These are phyloP conservation scores for Hydnomerulius pinastri DNA, from an alignment of 768 basidiomycete genomes.

Conservation along the genomic window DNA sequence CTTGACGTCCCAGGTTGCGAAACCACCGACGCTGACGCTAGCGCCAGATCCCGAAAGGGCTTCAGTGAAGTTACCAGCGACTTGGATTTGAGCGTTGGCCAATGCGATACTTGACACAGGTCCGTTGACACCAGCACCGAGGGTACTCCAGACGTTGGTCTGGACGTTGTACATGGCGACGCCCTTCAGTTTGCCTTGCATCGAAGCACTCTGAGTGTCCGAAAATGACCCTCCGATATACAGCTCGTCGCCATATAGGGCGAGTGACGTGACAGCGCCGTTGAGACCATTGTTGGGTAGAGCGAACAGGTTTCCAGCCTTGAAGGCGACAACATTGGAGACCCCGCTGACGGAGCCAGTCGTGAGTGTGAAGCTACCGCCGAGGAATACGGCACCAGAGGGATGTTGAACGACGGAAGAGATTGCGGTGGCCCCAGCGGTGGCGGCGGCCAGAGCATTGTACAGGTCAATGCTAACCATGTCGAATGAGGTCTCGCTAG, in stretches of 20 bases:
- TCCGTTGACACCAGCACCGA: conserved; percentile 79
- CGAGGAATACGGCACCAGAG: conserved; percentile 69
- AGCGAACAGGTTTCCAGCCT: conserved; percentile 52
- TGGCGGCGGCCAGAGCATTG: conserved; percentile 54
- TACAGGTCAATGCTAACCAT: conserved; percentile 60
- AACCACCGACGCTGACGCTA: conserved; percentile 51
- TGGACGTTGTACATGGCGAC: conserved; percentile 73
- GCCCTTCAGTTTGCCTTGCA: conserved; percentile 52
- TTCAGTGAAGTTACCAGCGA: conserved; percentile 76
- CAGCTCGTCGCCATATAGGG: conserved; percentile 61
- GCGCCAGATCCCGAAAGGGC: conserved; percentile 38
- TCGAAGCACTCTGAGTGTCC: conserved; percentile 59
- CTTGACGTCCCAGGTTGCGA: conserved; percentile 73
- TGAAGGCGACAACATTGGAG: conserved; percentile 74
- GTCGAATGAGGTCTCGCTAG: conserved; percentile 70
- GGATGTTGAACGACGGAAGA: conserved; percentile 64
- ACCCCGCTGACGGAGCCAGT: conserved; percentile 56
- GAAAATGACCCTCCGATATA: conserved; percentile 90
- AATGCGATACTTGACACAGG: conserved; percentile 62
- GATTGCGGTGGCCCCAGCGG: conserved; percentile 40
- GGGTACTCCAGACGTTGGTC: conserved; percentile 62
- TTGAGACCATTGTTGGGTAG: conserved; percentile 74
- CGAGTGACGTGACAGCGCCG: conserved; percentile 71
- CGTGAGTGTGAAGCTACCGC: conserved; percentile 70
- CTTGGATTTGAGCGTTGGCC: conserved; percentile 51